Evolutionary conservation across 805 yeast species (phyloP).

Genomic region (Nakazawaea ambrosiae): DNA sequence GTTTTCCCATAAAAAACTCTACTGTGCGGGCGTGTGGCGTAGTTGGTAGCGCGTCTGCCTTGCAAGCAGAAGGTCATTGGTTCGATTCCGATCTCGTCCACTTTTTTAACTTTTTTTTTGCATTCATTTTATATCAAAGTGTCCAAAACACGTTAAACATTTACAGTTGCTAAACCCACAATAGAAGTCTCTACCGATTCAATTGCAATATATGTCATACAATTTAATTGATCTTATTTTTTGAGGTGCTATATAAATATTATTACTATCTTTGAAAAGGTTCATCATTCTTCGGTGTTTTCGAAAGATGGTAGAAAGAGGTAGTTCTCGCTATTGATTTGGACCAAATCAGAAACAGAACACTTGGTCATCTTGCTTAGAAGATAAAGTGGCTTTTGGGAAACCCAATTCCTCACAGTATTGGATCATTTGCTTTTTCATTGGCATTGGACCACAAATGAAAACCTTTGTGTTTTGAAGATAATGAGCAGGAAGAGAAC

Average conservation of each 20-base stretch:
- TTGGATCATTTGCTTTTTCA: conserved; percentile 48
- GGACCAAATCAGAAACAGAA: conserved; percentile 29
- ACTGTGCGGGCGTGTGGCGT: conserved; percentile 84
- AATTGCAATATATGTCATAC: no score
- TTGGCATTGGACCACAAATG: conserved; percentile 69
- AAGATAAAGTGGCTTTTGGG: conserved; percentile 27
- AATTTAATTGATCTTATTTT: no score
- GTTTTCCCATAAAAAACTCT: no score
- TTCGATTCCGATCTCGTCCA: conserved; percentile 78
- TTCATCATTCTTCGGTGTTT: no score
- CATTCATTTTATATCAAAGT: no score
- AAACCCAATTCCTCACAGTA: conserved; percentile 58
- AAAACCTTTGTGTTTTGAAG: conserved; percentile 50
- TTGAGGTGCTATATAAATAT: no score
- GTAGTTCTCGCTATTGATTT: neutral
- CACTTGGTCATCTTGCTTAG: conserved; percentile 28
- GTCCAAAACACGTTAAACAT: no score
- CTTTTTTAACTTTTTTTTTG: conserved; percentile 8
- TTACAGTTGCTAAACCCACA: no score
- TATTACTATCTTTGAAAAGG: no score
- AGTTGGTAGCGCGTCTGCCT: conserved; percentile 80
- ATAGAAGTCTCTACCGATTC: no score
- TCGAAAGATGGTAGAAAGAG: neutral
- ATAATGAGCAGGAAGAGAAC: conserved; percentile 20
- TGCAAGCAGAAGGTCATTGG: conserved; percentile 75